A percentile compares a stretch with the other conserved stretches of the same genome.
Conservation (phyloP, 495 filamentous ascomycete species). For the Rhizodiscina lignyota region DNA sequence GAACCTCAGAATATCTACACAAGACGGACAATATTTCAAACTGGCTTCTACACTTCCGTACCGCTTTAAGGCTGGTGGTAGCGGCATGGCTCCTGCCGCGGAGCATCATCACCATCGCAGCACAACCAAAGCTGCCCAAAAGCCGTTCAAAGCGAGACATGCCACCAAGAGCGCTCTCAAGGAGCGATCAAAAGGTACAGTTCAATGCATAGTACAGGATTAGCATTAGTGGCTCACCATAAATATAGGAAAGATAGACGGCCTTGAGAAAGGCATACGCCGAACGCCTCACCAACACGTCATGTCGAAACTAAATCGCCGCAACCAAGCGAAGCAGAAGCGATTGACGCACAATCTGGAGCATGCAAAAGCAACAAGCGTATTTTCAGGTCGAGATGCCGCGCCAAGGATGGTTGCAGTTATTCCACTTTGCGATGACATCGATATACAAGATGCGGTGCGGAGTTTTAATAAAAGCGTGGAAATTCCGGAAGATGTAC, state of each 20-base stretch:
- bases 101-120: constrained; percentile 70
- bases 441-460: constrained; percentile 50
- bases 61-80: constrained; percentile 70
- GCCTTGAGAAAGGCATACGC: constrained; percentile 38
- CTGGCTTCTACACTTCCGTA: constrained; percentile 49
- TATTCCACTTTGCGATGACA: constrained; percentile 60
- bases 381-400: constrained; percentile 72
- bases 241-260: constrained; percentile 42
- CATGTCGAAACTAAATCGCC: constrained; percentile 89
- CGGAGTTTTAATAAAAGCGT: constrained; percentile 56
- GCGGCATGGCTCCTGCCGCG: constrained; percentile 37
- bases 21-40: too few species aligned
- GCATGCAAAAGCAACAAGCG: constrained; percentile 50
- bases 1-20: too few species aligned
- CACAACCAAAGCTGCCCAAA: constrained; percentile 73
- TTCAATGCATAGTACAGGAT: background rate
- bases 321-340: constrained; percentile 82
- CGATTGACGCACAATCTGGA: constrained; percentile 67
- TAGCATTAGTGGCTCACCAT: background rate
- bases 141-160: constrained; percentile 81
- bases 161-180: constrained; percentile 75
- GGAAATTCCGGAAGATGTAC: constrained; percentile 54
- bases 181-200: constrained; percentile 61
- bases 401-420: constrained; percentile 87
- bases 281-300: constrained; percentile 90